These are phyloP conservation scores for Vigna radiata DNA, from an alignment of 306 rosid genomes.

Conservation along the genomic window DNA sequence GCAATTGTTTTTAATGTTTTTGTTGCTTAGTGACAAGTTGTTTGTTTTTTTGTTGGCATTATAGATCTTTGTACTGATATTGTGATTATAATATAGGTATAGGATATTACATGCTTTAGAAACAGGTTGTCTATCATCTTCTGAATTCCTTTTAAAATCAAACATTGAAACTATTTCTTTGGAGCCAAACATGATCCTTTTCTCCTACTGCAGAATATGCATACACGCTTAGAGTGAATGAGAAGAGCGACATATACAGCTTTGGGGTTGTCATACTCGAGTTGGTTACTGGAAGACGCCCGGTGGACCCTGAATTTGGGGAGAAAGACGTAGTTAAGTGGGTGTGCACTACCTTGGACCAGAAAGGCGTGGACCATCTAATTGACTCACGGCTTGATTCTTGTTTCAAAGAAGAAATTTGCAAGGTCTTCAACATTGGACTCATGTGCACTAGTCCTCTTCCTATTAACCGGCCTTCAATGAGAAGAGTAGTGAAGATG, in stretches of 20 bases:
- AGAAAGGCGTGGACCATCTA: conserved; percentile 77
- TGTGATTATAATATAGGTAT: neutral
- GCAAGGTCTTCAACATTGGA: conserved; percentile 89
- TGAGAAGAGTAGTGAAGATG: conserved; percentile 81
- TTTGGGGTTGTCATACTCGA: conserved; percentile 93
- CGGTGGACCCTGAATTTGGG: conserved; percentile 88
- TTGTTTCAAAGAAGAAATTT: conserved; percentile 79
- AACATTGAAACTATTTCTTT: conserved; percentile 7
- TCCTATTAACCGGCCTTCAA: conserved; percentile 74
- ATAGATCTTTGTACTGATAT: neutral
- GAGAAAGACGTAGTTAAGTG: conserved; percentile 94
- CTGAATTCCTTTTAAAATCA: conserved; percentile 1
- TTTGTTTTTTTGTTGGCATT: conserved; percentile 10
- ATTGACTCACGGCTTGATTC: conserved; percentile 74
- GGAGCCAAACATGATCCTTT: conserved; percentile 5
- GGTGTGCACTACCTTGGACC: conserved; percentile 91
- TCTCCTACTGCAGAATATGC: conserved; percentile 78
- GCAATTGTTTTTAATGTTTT: conserved; percentile 14
- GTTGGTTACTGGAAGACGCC: conserved; percentile 77
- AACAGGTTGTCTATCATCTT: conserved; percentile 28
- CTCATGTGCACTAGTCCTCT: conserved; percentile 94
- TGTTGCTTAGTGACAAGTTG: conserved; percentile 32
- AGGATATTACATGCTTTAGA: conserved; percentile 3
- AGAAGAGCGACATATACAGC: conserved; percentile 97
- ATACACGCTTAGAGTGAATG: conserved; percentile 90